phyloP scores from a whole-genome alignment of 2,329 filamentous ascomycete genomes.

The Colletotrichum cordylinicola region DNA sequence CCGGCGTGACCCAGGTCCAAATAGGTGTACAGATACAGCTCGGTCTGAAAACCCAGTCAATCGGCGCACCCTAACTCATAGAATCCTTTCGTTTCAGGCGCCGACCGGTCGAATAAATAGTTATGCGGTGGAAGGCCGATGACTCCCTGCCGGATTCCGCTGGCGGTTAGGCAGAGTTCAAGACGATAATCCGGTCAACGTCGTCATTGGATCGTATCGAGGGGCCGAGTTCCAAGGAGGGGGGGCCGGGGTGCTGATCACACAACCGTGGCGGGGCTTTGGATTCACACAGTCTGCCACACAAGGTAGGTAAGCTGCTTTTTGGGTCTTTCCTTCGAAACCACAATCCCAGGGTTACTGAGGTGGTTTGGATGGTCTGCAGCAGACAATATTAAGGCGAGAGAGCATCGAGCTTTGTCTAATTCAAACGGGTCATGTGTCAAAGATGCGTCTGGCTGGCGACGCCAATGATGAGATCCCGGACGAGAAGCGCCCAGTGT shows the following conservation, averaged over 20 bases:
- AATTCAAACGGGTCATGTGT: constrained; percentile 10
- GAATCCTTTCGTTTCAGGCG: neutral
- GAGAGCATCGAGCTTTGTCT: neutral
- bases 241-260: neutral
- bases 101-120: neutral
- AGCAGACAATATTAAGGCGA: neutral
- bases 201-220: neutral
- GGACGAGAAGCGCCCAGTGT: neutral
- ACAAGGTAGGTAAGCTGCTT: neutral
- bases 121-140: neutral
- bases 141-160: neutral
- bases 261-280: neutral
- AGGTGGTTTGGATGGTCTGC: neutral
- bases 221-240: neutral
- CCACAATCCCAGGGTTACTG: neutral
- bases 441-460: neutral
- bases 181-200: neutral
- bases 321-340: neutral
- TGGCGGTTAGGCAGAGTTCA: neutral
- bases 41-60: neutral
- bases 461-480: neutral
- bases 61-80: neutral
- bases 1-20: neutral
- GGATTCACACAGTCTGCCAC: neutral
- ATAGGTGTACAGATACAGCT: neutral